Evolutionary conservation across 768 basidiomycete species (phyloP).

Genomic region (Naganishia vishniacii): DNA sequence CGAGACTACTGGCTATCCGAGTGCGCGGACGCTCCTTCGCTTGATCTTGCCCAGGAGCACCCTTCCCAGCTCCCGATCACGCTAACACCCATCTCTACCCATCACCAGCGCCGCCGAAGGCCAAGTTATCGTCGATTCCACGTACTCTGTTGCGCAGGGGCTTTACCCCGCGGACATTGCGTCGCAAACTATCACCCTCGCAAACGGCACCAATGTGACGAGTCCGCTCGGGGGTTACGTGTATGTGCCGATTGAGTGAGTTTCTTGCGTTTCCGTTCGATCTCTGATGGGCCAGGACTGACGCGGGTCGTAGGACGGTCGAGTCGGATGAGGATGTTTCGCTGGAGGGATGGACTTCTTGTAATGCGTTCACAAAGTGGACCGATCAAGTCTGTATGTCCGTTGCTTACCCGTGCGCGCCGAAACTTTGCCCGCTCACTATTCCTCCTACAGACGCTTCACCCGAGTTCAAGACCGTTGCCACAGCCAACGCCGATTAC

Average conservation of each 20-base stretch:
- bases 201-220: slow-evolving; percentile 59
- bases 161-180: slow-evolving; percentile 36
- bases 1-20: too few relatives aligned
- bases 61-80: too few relatives aligned
- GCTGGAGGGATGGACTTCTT: slow-evolving; percentile 63
- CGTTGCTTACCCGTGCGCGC: slow-evolving; percentile 68
- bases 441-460: slow-evolving; percentile 56
- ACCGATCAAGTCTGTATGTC: slow-evolving; percentile 58
- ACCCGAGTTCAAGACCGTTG: slow-evolving; percentile 25
- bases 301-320: slow-evolving; percentile 53
- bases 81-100: slow-evolving; percentile 57
- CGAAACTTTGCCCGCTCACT: slow-evolving; percentile 54
- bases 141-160: slow-evolving; percentile 60
- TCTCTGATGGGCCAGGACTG: neutral
- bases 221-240: slow-evolving; percentile 67
- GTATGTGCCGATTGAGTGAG: slow-evolving; percentile 65
- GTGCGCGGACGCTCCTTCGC: too few relatives aligned
- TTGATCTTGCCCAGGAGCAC: too few relatives aligned
- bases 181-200: slow-evolving; percentile 56
- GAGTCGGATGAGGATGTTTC: slow-evolving; percentile 61
- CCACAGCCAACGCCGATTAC: slow-evolving; percentile 23
- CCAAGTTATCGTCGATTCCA: slow-evolving; percentile 63
- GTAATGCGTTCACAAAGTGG: slow-evolving; percentile 48
- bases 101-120: slow-evolving; percentile 52
- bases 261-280: neutral